phyloP scores from a whole-genome alignment of 1,284 basidiomycete genomes.

The Chalciporus piperatoides region DNA sequence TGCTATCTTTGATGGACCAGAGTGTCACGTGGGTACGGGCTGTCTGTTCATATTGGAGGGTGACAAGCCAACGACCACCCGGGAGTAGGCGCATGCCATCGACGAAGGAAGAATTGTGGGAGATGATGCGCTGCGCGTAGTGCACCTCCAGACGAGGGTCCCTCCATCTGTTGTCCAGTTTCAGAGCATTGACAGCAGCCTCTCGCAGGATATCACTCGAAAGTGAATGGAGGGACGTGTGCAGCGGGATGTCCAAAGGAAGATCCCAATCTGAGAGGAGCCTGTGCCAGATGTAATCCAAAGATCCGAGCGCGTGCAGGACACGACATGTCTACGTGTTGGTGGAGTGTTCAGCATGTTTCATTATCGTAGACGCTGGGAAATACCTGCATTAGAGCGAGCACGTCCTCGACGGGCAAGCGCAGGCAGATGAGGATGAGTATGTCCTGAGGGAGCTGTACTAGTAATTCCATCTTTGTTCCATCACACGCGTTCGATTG shows the following conservation, averaged over 20 bases:
- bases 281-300: conserved; percentile 24
- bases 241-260: conserved; percentile 35
- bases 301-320: conserved; percentile 39
- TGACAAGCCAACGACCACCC: conserved; percentile 24
- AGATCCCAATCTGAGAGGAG: conserved; percentile 25
- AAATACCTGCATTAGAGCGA: conserved; percentile 47
- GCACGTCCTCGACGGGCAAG: conserved; percentile 39
- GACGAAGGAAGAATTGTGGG: conserved; percentile 19
- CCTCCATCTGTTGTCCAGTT: conserved; percentile 52
- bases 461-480: conserved; percentile 21
- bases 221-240: conserved; percentile 26
- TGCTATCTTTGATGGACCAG: conserved; percentile 17
- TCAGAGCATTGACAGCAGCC: conserved; percentile 41
- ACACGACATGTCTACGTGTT: conserved; percentile 53
- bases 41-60: conserved; percentile 16
- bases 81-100: conserved; percentile 24
- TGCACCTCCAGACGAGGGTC: conserved; percentile 35
- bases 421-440: conserved; percentile 33
- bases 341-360: conserved; percentile 14
- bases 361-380: conserved; percentile 1
- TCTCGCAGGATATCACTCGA: conserved; percentile 35
- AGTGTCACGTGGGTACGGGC: conserved; percentile 19
- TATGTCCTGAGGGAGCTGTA: conserved; percentile 40
- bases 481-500: neutral
- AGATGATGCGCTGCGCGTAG: conserved; percentile 34